Evolutionary conservation across 805 yeast genomes (phyloP).

Genomic region (Starmera quercuum): DNA sequence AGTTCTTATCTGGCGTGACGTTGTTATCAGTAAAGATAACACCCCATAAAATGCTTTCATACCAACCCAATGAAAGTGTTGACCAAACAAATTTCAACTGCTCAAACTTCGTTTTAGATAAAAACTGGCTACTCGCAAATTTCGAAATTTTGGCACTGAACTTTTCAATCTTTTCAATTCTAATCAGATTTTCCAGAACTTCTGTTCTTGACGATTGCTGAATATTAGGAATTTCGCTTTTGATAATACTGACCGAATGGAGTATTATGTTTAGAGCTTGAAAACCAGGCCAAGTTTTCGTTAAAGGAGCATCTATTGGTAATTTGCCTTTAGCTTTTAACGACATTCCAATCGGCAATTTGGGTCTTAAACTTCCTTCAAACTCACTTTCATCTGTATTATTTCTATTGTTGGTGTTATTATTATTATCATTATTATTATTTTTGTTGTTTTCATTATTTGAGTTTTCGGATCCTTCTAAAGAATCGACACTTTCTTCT

Average conservation of each 20-base stretch:
- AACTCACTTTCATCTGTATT: slow-evolving; percentile 12
- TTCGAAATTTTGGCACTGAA: slow-evolving; percentile 17
- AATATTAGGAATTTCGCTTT: slow-evolving; percentile 22
- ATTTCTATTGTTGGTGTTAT: slow-evolving; percentile 1
- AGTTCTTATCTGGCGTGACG: slow-evolving; percentile 5
- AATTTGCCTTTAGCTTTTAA: slow-evolving; percentile 44
- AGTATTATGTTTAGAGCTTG: slow-evolving; percentile 34
- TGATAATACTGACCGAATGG: slow-evolving; percentile 23
- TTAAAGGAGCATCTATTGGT: slow-evolving; percentile 41
- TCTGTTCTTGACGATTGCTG: slow-evolving; percentile 15
- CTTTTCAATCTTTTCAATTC: slow-evolving; percentile 31
- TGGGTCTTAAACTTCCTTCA: slow-evolving; percentile 37
- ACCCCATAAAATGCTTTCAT: slow-evolving; percentile 58
- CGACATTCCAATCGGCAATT: slow-evolving; percentile 56
- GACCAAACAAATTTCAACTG: slow-evolving; percentile 58
- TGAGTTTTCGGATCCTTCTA: slow-evolving; percentile 1
- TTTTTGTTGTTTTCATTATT: slow-evolving; percentile 4
- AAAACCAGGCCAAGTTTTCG: slow-evolving; percentile 48
- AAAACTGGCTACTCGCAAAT: slow-evolving; percentile 30
- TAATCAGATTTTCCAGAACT: slow-evolving; percentile 26
- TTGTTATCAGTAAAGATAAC: slow-evolving; percentile 34
- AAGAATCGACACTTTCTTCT: slow-evolving; percentile 6
- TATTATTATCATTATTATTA: slow-evolving; percentile 1
- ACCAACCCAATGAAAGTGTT: slow-evolving; percentile 65
- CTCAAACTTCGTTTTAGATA: slow-evolving; percentile 35